phyloP scores from a whole-genome alignment of 2,329 filamentous ascomycete species.

The Talaromyces amestolkiae region DNA sequence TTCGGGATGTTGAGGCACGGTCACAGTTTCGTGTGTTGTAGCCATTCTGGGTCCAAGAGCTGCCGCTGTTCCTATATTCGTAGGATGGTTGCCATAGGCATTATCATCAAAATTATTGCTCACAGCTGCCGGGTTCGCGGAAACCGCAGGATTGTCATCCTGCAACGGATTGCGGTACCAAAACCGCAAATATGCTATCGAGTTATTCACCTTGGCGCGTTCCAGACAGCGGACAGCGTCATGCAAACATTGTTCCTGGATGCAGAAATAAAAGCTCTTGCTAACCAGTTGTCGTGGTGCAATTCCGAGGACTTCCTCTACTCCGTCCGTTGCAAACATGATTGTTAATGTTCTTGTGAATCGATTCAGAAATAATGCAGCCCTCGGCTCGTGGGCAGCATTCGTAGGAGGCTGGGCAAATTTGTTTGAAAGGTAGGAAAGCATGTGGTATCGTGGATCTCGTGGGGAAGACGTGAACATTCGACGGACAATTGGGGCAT shows the following conservation, averaged over 20 bases:
- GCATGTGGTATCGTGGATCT: slow-evolving; percentile 86
- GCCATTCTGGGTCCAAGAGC: neutral
- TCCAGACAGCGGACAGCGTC: slow-evolving; percentile 78
- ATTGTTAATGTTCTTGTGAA: slow-evolving; percentile 79
- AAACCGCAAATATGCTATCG: slow-evolving; percentile 84
- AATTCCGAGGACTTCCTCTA: slow-evolving; percentile 73
- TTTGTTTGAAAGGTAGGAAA: slow-evolving; percentile 78
- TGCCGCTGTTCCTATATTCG: neutral
- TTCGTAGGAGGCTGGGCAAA: slow-evolving; percentile 55
- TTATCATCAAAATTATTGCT: neutral
- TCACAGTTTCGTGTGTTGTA: neutral
- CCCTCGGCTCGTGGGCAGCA: slow-evolving; percentile 72
- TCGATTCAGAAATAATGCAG: slow-evolving; percentile 79
- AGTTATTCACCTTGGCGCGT: slow-evolving; percentile 84
- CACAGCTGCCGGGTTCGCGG: no score
- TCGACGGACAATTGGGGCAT: slow-evolving; percentile 73
- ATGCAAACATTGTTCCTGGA: slow-evolving; percentile 70
- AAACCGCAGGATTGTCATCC: slow-evolving; percentile 27
- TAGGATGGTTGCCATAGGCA: neutral
- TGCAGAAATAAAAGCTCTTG: slow-evolving; percentile 84
- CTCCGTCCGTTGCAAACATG: slow-evolving; percentile 80
- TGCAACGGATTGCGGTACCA: slow-evolving; percentile 73
- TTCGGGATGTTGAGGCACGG: slow-evolving; percentile 26
- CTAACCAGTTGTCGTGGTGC: slow-evolving; percentile 66
- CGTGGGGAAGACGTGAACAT: slow-evolving; percentile 77